Evolutionary conservation across 2,329 filamentous ascomycete species (phyloP), one percentile per base, ranked within the genome.

Genomic region (Colletotrichum liriopes): DNA sequence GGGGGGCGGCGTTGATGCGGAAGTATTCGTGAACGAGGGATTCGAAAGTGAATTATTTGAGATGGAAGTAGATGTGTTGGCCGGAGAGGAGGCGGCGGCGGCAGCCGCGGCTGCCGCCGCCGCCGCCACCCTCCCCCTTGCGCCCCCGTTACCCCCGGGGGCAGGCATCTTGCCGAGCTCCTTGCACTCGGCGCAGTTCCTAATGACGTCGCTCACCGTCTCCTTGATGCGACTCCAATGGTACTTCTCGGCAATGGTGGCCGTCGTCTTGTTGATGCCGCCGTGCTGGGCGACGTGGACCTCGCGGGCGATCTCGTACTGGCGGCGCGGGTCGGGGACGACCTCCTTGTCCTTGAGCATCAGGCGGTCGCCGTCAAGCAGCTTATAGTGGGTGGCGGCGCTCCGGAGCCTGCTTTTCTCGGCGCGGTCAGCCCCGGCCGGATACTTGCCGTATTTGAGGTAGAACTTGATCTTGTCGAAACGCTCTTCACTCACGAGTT

Each of bases 391-490:
- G 26, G 95, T 98, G 51, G 95, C 95, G 59, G 96, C 95, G 82
- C 94, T 97, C 77, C 96, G 91, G 68, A 99, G 90, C 77, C 96
- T 93, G 84, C 93, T 96, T 89, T 98, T 98, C 83, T 98, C 96
- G 69, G 95, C 95, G 71, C 96, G 91, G 86, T 98, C 95, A 79
- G 96, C 95, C 74, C 95, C 96, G 78, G 93, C 92, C 72, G 96
- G 96, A 82, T 99, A 98, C 82, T 95, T 94, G 79, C 93, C 93
- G 82, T 95, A 94, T 84, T 97, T 97, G 79, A 98, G 91, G 84
- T 98, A 98, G 86, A 94, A 98, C 79, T 95, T 93, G 81, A 98
- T 98, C 87, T 98, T 98, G 87, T 98, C 96, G 86, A 98, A 98
- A 77, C 96, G 94, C 85, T 98, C 95, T 86, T 98, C 95, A 82